Evolutionary conservation across 1,284 basidiomycete species (phyloP).

Genomic region (Microbotryum violaceum): DNA sequence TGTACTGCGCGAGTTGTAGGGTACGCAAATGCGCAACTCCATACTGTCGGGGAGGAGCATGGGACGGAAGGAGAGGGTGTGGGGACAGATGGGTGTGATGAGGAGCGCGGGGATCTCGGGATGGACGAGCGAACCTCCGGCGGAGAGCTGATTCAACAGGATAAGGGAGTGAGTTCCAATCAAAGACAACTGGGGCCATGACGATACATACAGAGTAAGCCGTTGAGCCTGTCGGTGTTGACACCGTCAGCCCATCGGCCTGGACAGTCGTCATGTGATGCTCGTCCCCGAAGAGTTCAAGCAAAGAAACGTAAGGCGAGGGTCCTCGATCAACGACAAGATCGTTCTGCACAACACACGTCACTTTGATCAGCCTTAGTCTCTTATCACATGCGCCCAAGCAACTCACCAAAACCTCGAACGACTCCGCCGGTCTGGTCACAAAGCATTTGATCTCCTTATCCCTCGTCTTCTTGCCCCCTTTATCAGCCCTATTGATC

Average conservation of each 20-base stretch:
- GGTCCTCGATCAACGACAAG: slow-evolving; percentile 96
- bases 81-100: slow-evolving; percentile 96
- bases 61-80: slow-evolving; percentile 95
- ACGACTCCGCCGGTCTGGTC: slow-evolving; percentile 88
- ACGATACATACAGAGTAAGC: slow-evolving; percentile 74
- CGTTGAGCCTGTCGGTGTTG: slow-evolving; percentile 95
- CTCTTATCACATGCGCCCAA: too few species aligned
- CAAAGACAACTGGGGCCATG: background rate
- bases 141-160: slow-evolving; percentile 60
- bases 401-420: slow-evolving; percentile 64
- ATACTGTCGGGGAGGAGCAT: slow-evolving; percentile 98
- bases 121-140: slow-evolving; percentile 94
- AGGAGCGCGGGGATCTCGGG: slow-evolving; percentile 95
- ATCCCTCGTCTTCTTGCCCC: slow-evolving; percentile 54
- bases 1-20: slow-evolving; percentile 94
- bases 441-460: slow-evolving; percentile 98
- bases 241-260: slow-evolving; percentile 91
- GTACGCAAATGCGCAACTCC: slow-evolving; percentile 96
- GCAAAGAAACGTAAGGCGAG: slow-evolving; percentile 89
- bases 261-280: slow-evolving; percentile 99
- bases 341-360: slow-evolving; percentile 55
- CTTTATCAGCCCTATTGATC: slow-evolving; percentile 59
- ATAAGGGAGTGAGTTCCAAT: background rate
- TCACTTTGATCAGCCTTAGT: too few species aligned
- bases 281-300: slow-evolving; percentile 99